Conservation (phyloP, 352 stramenopile species). For the Globisporangium echinulatum region DNA sequence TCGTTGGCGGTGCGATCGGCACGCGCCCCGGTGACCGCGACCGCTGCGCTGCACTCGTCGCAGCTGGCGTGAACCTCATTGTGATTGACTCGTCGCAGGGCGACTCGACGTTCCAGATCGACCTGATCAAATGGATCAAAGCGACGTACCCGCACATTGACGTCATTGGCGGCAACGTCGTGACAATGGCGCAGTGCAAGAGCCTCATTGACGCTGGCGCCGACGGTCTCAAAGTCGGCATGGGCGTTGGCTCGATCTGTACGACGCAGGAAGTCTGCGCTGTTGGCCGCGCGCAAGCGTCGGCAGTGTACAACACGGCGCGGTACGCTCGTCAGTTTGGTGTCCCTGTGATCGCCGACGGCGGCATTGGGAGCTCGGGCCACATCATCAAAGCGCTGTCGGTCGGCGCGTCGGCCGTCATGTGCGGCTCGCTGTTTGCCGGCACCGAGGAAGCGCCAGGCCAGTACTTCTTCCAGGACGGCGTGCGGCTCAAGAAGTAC, state of each 20-base stretch:
- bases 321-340: conserved; percentile 94
- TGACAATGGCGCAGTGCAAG: conserved; percentile 96
- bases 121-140: conserved; percentile 95
- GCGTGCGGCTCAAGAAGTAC: conserved; percentile 99
- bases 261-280: conserved; percentile 99
- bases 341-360: conserved; percentile 98
- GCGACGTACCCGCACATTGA: conserved; percentile 91
- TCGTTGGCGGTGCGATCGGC: conserved; percentile 97
- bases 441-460: conserved; percentile 98
- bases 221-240: conserved; percentile 99
- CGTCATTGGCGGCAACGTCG: conserved; percentile 99
- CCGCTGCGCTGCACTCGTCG: conserved; percentile 87
- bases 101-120: conserved; percentile 93
- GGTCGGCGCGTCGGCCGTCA: conserved; percentile 96
- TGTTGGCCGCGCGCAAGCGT: conserved; percentile 97
- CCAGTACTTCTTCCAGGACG: conserved; percentile 99
- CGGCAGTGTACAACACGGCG: conserved; percentile 97
- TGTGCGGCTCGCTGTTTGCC: conserved; percentile 99
- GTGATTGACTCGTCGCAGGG: conserved; percentile 99
- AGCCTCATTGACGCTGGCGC: conserved; percentile 98
- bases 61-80: conserved; percentile 98
- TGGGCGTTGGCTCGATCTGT: conserved; percentile 99
- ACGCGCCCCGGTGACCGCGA: conserved; percentile 96
- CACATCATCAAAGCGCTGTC: conserved; percentile 99
- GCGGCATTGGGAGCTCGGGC: conserved; percentile 96